Evolutionary conservation across 441 rosid species (phyloP), one percentile per base, ranked within the genome.

Genomic region (Iberis amara): DNA sequence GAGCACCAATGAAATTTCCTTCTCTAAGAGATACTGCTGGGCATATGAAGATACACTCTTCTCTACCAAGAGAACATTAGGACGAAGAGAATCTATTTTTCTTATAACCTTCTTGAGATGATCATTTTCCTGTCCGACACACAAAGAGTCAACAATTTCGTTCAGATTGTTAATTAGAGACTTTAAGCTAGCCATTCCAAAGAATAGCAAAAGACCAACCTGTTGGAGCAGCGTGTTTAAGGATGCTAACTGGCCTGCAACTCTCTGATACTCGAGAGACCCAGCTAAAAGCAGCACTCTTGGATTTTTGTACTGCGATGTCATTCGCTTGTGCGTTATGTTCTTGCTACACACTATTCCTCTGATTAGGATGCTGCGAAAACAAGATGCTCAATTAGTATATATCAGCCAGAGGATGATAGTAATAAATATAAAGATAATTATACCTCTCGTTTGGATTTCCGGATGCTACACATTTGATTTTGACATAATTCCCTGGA

Each of bases 321-420:
- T 91, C 98, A 91, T 91, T 63, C 98, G 89, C 70, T 91, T 91
- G 75, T 91, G 98, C 71, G 81, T 91, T 70, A 88, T 70, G 68
- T 91, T 91, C 79, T 91, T 91, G 48, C 96, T 80, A 68, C 96
- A 91, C 66, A 88, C 92, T 56, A 91, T 74, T 36, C 98, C 96
- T 76, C 76, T 79, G 50, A 86, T 68, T 56, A 88, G 74, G 13
- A 69, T 57, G 70, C 98, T 91, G 86, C 82, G 76, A 47, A 60
- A 40, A 54, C 43, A 66, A 71, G 24, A 26, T 62, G 48, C 27
- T 39, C 14, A 64, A 10, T 51, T 11, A 32, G 15, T 14, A 2
- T 24, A 4, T 12, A 14, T 21, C 8, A 47, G 21, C 47, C 23
- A n/a, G 21, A 18, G 21, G 21, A 27, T 4, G 4, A 26, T 26